Evolutionary conservation across 2,329 filamentous ascomycete species (phyloP), one percentile per base, ranked within the genome.

Genomic region (Aspergillus arachidicola): DNA sequence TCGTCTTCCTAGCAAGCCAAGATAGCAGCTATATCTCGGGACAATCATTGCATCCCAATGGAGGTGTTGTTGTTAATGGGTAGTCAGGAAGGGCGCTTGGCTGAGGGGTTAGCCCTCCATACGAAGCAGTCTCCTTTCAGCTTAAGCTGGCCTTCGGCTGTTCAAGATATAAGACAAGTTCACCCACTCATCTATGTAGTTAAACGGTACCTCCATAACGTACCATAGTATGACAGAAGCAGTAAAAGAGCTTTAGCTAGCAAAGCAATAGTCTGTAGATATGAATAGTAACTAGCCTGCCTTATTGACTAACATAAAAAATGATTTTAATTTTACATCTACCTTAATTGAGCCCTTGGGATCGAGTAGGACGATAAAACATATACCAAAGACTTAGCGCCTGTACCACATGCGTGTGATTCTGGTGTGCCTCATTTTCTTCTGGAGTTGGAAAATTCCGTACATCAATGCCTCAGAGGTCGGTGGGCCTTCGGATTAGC

Each of bases 391-490:
- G 11, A 38, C 34, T 7, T 71, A 80, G 80, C 83, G 83, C 66
- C 84, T 78, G 73, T 86, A 86, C 84, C 84, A 86, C 82, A 86
- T 85, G 65, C 84, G 80, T 60, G 83, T 85, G 62, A 86, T 83
- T 74, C 79, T 80, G 30, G 82, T 83, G 65, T 83, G 78, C 68
- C 90, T 82, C 88, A 92, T 91, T 84, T 93, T 93, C 77, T 90
- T 89, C 80, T 93, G 91, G 61, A 93, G 81, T 78, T 93, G 90
- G 81, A 94, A 92, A 74, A 93, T 91, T 23, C 90, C 84, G 67
- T 84, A 86, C 83, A 86, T 85, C 66, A 86, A 74, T 60, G 83
- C 84, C 74, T 86, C 84, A 30, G 81, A 82, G 6, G 84, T 86
- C 7, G 84, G 84, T 38, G 84, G 84, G 70, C 79, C 79, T 81